These are phyloP conservation scores for Lophium mytilinum DNA, from an alignment of 495 filamentous ascomycete genomes.

Conservation along the genomic window DNA sequence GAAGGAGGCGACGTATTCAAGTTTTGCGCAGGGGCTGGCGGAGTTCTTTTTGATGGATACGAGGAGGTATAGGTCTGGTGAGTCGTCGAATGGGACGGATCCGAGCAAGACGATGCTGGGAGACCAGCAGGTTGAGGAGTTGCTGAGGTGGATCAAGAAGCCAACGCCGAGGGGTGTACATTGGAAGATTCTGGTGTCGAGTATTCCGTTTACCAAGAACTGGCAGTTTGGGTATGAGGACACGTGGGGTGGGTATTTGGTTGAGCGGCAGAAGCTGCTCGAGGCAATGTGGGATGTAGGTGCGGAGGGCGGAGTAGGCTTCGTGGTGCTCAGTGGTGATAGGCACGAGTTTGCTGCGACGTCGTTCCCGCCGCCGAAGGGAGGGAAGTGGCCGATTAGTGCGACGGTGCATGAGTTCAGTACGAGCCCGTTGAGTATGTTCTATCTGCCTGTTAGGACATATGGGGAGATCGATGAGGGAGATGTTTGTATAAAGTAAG, in stretches of 20 bases:
- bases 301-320: slow-evolving; percentile 56
- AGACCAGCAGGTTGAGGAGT: slow-evolving; percentile 62
- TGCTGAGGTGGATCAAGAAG: slow-evolving; percentile 64
- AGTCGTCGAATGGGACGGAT: slow-evolving; percentile 33
- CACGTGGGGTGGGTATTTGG: slow-evolving; percentile 86
- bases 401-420: slow-evolving; percentile 78
- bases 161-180: slow-evolving; percentile 66
- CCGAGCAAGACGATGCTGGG: slow-evolving; percentile 80
- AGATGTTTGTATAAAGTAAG: slow-evolving; percentile 68
- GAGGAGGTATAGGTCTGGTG: slow-evolving; percentile 69
- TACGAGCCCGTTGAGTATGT: slow-evolving; percentile 83
- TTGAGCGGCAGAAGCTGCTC: slow-evolving; percentile 69
- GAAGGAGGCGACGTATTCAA: slow-evolving; percentile 65
- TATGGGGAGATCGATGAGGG: slow-evolving; percentile 70
- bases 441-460: slow-evolving; percentile 78
- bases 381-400: slow-evolving; percentile 45
- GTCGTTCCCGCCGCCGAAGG: slow-evolving; percentile 64
- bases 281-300: slow-evolving; percentile 85
- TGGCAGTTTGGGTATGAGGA: slow-evolving; percentile 78
- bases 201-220: slow-evolving; percentile 93
- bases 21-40: slow-evolving; percentile 80
- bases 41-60: slow-evolving; percentile 94
- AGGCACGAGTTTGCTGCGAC: slow-evolving; percentile 94
- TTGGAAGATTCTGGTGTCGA: slow-evolving; percentile 88
- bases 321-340: slow-evolving; percentile 83